Base-by-base conservation (phyloP, 2,329 filamentous ascomycete species). In the Podosphaera xanthii region DNA sequence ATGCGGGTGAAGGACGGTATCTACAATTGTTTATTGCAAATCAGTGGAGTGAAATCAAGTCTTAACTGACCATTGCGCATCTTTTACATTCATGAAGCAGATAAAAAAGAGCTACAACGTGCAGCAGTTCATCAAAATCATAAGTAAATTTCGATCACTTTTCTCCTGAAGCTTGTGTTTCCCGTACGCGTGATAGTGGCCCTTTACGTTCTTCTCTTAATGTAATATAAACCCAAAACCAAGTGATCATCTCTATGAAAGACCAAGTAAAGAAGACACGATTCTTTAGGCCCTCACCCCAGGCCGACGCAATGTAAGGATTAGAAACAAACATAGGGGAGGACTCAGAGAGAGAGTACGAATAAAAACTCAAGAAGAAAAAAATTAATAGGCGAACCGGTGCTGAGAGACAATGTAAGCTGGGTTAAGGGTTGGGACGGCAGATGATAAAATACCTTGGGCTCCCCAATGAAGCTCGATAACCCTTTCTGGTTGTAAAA, bases 201-300 rank as follows among this genome's bases (percentile, higher is more conserved):
- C 70, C 68, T 56, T 67, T 68, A 59, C 72, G 68, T 73, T 88
- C 84, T 66, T 88, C 84, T 58, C 80, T 75, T 65, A 88, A 70
- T 3, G 80, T 84, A 36, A 83, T 76, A 76, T 82, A 87, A 33
- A 80, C 81, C 89, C 89, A 95, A 71, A 94, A 89, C 87, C 89
- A 95, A 62, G 79, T 78, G 64, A 87, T 75, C 69, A 87, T 80
- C 74, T 96, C 90, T 67, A 94, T 68, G 66, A 95, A 92, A 7
- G 81, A 82, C 71, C 88, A 92, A 0, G 85, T 82, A 69, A 96
- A 94, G 48, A 94, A 80, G 48, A 94, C 74, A 57, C 87, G 80
- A 69, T 94, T 94, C 73, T 90, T 88, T 65, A 95, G 71, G 33
- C 79, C 78, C 62, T 89, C 83, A 57, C 80, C 75, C 69, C 76